Base-by-base conservation (phyloP, 148 eudicot species). In the Camellia sinensis region DNA sequence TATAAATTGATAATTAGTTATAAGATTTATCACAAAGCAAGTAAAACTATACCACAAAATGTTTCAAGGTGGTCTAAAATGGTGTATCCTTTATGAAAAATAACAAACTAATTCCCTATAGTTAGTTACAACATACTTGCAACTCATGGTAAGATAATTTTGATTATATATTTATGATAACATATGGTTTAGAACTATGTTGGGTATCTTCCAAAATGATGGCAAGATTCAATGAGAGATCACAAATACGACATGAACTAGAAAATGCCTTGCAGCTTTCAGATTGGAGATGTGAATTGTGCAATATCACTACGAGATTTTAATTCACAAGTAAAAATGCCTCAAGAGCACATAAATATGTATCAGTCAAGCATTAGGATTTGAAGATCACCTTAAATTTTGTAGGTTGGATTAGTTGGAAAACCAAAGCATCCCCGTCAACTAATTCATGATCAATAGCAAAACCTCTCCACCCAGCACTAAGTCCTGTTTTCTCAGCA, bases 381-480 rank as follows among this genome's bases (percentile, higher is more conserved):
- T 0, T n/a, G 44, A 29, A 71, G 37, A 75, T 83, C 80, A 91
- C 97, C 97, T 89, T 88, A 69, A 92, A 89, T 60, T 67, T 84
- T 1, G 82, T 78, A 12, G 91, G 88, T 54, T 80, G 57, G 67
- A 82, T 83, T 59, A 90, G 81, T 79, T 91, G 95, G 79, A 93
- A 93, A 84, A 93, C 84, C 45, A 91, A 84, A 41, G 90, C 87
- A 86, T 93, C 95, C 21, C 97, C 97, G 78, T 93, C 95, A 21
- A 84, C 89, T 63, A 93, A 76, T 13, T 89, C 83, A 80, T 91
- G 97, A 57, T 90, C 97, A 54, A 91, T 80, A 60, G 97, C 86
- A 75, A 93, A 93, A 6, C 91, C 92, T 77, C 93, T 89, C 97
- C 97, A 93, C n/a, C 97, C 97, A 4, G 88, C 97, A 70, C 93